Conservation (phyloP, 805 yeast species). For the Diddensiella transvaalensis region DNA sequence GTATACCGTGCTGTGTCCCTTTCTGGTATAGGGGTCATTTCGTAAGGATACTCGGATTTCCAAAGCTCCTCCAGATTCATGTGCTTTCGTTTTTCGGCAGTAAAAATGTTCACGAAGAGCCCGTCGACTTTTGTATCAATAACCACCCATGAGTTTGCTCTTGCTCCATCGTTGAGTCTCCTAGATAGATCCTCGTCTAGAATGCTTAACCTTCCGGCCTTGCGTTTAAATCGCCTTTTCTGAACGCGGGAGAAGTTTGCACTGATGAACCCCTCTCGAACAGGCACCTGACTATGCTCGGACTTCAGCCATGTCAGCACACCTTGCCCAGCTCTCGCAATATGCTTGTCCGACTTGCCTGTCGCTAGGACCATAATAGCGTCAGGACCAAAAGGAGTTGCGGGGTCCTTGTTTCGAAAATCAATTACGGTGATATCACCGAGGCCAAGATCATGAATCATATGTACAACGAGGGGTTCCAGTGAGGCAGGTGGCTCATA, state of each 20-base stretch:
- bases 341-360: conserved; percentile 74
- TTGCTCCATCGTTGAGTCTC: conserved; percentile 1
- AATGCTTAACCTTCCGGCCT: conserved; percentile 36
- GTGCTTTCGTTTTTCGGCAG: conserved; percentile 61
- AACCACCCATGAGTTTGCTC: conserved; percentile 73
- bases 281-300: conserved; percentile 43
- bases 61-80: conserved; percentile 71
- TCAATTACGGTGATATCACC: conserved; percentile 63
- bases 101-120: conserved; percentile 68
- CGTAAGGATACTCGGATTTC: conserved; percentile 26
- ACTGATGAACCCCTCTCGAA: conserved; percentile 69
- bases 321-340: conserved; percentile 64
- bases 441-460: conserved; percentile 63
- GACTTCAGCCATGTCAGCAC: conserved; percentile 58
- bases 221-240: conserved; percentile 44
- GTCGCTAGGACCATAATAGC: conserved; percentile 60
- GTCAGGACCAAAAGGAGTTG: conserved; percentile 39
- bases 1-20: background rate
- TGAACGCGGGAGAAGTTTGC: conserved; percentile 50
- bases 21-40: background rate
- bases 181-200: conserved; percentile 30
- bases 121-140: conserved; percentile 63
- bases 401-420: conserved; percentile 41
- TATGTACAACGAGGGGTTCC: conserved; percentile 40
- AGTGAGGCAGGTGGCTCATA: conserved; percentile 52